Base-by-base conservation (phyloP, 495 filamentous ascomycete genomes). In the Cairneyella variabilis region DNA sequence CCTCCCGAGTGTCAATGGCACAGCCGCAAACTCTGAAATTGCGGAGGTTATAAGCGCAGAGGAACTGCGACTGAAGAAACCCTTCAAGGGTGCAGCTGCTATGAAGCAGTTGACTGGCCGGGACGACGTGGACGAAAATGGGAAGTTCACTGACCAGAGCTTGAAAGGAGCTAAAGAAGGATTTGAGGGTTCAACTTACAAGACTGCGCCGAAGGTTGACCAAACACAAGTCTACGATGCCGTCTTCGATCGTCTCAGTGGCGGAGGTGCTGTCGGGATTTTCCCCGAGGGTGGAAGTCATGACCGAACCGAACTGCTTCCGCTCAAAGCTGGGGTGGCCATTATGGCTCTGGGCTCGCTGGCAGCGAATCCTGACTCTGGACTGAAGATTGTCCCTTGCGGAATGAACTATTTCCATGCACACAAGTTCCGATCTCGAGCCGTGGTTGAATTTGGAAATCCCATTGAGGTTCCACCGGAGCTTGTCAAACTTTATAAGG, bases 361-460 rank as follows among this genome's bases (percentile, higher is more conserved):
- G 25, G 88, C 88, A n/a, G 84, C 87, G 36, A 80, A 90, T 42
- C 93, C 91, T 3, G 78, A 95, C 57, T 96, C 87, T 64, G 91
- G 87, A n/a, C 66, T 99, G 57, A 95, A 89, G 67, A 97, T 99
- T 61, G 88, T 99, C n/a, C 95, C 95, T n/a, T 92, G 90, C 44
- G 95, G 95, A 54, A 97, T 97, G 93, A 99, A 99, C 64, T 99
- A 99, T 69, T 99, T 99, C 71, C 93, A 99, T 69, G 88, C 93
- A 3, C 93, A 99, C 72, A 99, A 97, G 66, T 99, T 99, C 70
- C 84, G 93, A 16, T 99, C 93, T 44, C 80, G 93, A 64, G 95
- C 95, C 32, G 93, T 99, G 1, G 82, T 99, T 54, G 93, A 99
- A 60, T 99, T 99, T 66, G 93, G 95, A 18, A 83, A 77, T 22